Evolutionary conservation across 352 stramenopile species (phyloP).

Genomic region (Blastocystis sp.): DNA sequence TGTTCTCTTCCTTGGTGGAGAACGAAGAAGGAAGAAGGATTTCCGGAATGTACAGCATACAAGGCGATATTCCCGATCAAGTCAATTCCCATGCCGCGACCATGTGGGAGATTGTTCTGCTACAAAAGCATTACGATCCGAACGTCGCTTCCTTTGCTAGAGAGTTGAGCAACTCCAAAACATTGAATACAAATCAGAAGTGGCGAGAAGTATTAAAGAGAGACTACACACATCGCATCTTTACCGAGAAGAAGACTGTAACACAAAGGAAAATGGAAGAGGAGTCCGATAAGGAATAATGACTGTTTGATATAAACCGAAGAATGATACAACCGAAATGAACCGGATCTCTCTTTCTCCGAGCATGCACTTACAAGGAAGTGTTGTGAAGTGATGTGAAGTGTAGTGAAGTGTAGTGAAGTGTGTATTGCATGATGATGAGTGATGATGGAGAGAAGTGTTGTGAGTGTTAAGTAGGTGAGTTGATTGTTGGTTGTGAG

Average conservation of each 20-base stretch:
- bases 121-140: conserved; percentile 39
- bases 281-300: background rate
- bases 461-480: too few relatives aligned
- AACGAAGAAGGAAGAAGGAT: conserved; percentile 59
- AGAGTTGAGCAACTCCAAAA: background rate
- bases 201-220: conserved; percentile 56
- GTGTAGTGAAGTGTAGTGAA: too few relatives aligned
- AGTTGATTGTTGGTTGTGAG: too few relatives aligned
- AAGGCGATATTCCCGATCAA: conserved; percentile 32
- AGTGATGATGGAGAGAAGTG: too few relatives aligned
- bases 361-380: too few relatives aligned
- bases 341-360: too few relatives aligned
- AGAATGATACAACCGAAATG: too few relatives aligned
- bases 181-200: background rate
- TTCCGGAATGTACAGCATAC: conserved; percentile 11
- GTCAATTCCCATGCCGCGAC: conserved; percentile 53
- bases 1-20: conserved; percentile 51
- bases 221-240: conserved; percentile 41
- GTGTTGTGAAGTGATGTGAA: too few relatives aligned
- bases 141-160: background rate
- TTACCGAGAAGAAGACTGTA: conserved; percentile 13
- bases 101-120: conserved; percentile 15
- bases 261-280: conserved; percentile 20
- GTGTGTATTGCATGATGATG: too few relatives aligned
- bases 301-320: too few relatives aligned